Conservation (phyloP, 2,329 filamentous ascomycete species). For the Mollisiaceae sp. region DNA sequence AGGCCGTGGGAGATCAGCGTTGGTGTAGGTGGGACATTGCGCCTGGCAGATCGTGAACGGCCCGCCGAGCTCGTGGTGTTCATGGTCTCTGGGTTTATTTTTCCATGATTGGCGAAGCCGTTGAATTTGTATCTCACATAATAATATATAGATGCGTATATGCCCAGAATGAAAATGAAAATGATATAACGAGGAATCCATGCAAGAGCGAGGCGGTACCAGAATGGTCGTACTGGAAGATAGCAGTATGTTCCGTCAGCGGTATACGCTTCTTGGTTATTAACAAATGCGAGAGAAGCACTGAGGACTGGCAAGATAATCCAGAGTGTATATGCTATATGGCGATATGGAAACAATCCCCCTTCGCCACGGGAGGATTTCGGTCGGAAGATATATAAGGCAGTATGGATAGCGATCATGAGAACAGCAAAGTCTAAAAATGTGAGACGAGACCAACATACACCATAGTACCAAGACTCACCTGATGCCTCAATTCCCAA, state of each 20-base stretch:
- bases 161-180: constrained; percentile 64
- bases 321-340: constrained; percentile 62
- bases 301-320: constrained; percentile 62
- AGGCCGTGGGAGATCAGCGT: constrained; percentile 37
- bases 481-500: constrained; percentile 70
- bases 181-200: constrained; percentile 79
- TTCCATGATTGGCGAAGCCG: constrained; percentile 34
- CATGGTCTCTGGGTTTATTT: constrained; percentile 20
- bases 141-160: constrained; percentile 73
- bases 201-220: constrained; percentile 70
- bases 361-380: constrained; percentile 54
- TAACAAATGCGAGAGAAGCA: constrained; percentile 67
- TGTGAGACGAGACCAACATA: background rate
- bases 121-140: constrained; percentile 58
- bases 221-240: constrained; percentile 67
- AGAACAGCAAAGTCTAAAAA: constrained; percentile 68
- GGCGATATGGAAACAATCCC: constrained; percentile 72
- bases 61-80: constrained; percentile 19
- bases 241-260: constrained; percentile 73
- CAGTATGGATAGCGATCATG: constrained; percentile 75
- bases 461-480: constrained; percentile 38
- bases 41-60: constrained; percentile 17
- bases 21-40: constrained; percentile 35
- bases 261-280: constrained; percentile 58
- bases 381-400: constrained; percentile 71